A percentile compares a stretch with the other conserved stretches of the same genome.
phyloP scores from a whole-genome alignment of 176 grass and related monocot species.

The Dactylis glomerata region DNA sequence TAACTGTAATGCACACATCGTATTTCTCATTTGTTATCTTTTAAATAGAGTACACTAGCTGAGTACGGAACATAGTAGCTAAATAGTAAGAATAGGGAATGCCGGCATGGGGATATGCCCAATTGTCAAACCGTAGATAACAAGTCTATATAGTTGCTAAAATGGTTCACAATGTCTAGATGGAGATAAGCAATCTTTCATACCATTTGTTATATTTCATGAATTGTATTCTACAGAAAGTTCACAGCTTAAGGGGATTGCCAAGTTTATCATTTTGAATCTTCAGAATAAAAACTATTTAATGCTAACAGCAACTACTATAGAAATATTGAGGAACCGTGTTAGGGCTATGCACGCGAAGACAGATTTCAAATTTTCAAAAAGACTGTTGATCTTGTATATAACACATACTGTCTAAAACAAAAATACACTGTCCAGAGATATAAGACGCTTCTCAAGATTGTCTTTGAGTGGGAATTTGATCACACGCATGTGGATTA shows the following conservation, averaged over 20 bases:
- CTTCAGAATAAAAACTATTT: neutral
- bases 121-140: neutral
- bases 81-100: neutral
- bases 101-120: neutral
- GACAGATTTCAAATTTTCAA: neutral
- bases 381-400: neutral
- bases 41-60: neutral
- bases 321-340: neutral
- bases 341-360: neutral
- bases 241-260: neutral
- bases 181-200: neutral
- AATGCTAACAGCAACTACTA: neutral
- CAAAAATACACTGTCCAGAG: neutral
- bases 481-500: neutral
- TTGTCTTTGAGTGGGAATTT: neutral
- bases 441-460: conserved; percentile 2
- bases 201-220: conserved; percentile 3
- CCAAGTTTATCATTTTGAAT: neutral
- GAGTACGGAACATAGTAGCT: neutral
- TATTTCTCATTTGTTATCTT: neutral
- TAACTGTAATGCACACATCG: neutral
- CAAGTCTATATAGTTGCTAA: neutral
- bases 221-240: neutral
- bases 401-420: neutral
- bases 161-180: neutral